Evolutionary conservation across 164 flowering plant genomes (phyloP), one percentile per base, ranked within the genome.

Genomic region (Dillenia suffruticosa): DNA sequence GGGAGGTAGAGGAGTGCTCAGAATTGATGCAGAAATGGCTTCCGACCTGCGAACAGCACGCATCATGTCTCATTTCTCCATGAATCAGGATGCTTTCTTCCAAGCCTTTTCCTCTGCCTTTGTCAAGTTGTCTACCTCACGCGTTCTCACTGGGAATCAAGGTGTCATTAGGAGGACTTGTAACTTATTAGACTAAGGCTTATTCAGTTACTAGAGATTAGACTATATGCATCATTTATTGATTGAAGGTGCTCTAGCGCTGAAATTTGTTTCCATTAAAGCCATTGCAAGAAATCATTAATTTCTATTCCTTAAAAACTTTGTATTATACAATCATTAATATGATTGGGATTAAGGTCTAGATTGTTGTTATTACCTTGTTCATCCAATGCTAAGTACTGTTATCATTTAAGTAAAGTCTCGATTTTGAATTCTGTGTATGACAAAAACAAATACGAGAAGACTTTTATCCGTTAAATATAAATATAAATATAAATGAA

Each of bases 101-200:
- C 26, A 17, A 24, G 63, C 75, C 1, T 84, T 84, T 53, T 51
- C 81, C 19, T 70, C 89, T 32, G 86, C 84, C n/a, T 84, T 84
- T 56, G 66, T 69, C 5, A 84, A 80, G 58, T 79, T 84, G 7
- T 72, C 89, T 6, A 22, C 58, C 44, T 63, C 73, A 0, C 70
- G 76, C 58, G 85, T 84, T 43, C 64, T 82, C 5, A 77, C 79
- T 1, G 85, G 81, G 32, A 65, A 70, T 26, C 54, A 72, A 55
- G 89, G 84, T 17, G 73, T 70, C 8, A 51, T 84, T 63, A 72
- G 81, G 57, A 61, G 46, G 53, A 77, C 12, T 14, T 83, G 84
- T 55, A 73, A 56, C 63, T 72, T 53, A 68, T 16, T 52, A 16
- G 55, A 52, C 22, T 52, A 16, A 17, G 55, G 22, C 6, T 19